Evolutionary conservation across 23 red algal genomes (phyloP).

Genomic region (Cyanidium caldarium): DNA sequence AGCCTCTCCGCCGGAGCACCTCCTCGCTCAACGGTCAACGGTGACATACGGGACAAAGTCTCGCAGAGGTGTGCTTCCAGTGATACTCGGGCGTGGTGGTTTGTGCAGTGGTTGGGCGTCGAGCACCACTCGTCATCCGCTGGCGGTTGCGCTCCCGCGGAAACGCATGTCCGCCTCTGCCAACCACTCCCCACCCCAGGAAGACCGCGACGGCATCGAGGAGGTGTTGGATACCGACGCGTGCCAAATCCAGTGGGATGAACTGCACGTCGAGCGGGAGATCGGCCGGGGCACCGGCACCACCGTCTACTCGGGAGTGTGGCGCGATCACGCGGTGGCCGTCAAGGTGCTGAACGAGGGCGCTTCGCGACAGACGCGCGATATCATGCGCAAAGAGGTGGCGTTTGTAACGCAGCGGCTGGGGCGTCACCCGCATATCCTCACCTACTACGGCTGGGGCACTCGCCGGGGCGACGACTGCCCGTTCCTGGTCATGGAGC

Average conservation of each 20-base stretch:
- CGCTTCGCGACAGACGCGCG: not conserved
- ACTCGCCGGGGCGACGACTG: not conserved
- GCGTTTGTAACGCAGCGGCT: not conserved
- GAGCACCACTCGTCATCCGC: too few relatives aligned
- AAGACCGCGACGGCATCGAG: too few relatives aligned
- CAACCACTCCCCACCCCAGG: too few relatives aligned
- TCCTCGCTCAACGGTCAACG: too few relatives aligned
- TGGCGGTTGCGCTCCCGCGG: too few relatives aligned
- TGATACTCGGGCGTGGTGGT: too few relatives aligned
- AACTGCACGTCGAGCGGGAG: not conserved
- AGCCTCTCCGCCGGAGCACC: too few relatives aligned
- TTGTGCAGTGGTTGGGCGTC: too few relatives aligned
- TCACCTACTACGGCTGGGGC: constrained; percentile 1
- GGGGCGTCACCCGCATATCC: not conserved
- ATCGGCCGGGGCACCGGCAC: not conserved
- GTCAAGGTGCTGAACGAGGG: not conserved
- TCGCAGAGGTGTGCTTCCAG: too few relatives aligned
- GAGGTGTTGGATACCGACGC: too few relatives aligned
- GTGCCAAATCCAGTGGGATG: not conserved
- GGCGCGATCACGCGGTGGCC: not conserved
- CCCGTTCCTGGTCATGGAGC: constrained; percentile 2
- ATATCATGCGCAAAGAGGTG: not conserved
- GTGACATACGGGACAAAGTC: too few relatives aligned
- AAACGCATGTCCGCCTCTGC: too few relatives aligned
- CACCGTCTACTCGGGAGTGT: not conserved